Conservation (phyloP, 2,329 filamentous ascomycete species). For the Fusarium buharicum region DNA sequence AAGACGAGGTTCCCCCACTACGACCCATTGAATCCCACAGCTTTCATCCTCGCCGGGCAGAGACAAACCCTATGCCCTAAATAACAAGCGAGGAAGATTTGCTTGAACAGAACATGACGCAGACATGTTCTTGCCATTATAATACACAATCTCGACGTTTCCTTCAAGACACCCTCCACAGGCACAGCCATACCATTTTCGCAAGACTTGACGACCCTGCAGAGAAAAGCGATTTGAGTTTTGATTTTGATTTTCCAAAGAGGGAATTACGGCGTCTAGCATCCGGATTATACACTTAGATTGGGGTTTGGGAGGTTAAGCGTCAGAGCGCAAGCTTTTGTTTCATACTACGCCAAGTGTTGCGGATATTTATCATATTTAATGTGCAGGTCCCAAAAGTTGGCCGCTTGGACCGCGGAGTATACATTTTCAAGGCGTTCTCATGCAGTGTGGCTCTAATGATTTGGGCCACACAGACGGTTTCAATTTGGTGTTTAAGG, state of each 20-base stretch:
- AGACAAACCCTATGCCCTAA: constrained; percentile 44
- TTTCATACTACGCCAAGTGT: constrained; percentile 3
- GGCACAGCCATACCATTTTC: constrained; percentile 7
- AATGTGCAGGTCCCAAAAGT: not conserved
- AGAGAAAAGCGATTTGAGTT: constrained; percentile 21
- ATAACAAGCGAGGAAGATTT: not conserved
- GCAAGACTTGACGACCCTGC: constrained; percentile 11
- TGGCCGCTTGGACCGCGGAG: not conserved
- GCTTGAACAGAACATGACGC: not conserved
- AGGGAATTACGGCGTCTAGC: constrained; percentile 19
- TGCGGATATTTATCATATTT: not conserved
- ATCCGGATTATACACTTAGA: constrained; percentile 23
- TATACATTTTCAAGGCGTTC: constrained; percentile 8
- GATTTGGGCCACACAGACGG: not conserved
- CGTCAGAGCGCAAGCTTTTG: constrained; percentile 23
- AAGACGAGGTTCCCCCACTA: constrained; percentile 42
- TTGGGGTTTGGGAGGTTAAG: constrained; percentile 1
- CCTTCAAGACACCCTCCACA: not conserved
- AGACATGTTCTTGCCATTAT: not conserved
- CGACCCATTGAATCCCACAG: constrained; percentile 41
- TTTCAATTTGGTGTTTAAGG: not conserved
- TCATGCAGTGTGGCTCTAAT: constrained; percentile 8
- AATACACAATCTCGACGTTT: not conserved
- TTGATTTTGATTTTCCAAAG: constrained; percentile 10
- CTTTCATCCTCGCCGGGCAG: constrained; percentile 43